Conservation (phyloP, 2,329 filamentous ascomycete species). For the Fusarium coicis region DNA sequence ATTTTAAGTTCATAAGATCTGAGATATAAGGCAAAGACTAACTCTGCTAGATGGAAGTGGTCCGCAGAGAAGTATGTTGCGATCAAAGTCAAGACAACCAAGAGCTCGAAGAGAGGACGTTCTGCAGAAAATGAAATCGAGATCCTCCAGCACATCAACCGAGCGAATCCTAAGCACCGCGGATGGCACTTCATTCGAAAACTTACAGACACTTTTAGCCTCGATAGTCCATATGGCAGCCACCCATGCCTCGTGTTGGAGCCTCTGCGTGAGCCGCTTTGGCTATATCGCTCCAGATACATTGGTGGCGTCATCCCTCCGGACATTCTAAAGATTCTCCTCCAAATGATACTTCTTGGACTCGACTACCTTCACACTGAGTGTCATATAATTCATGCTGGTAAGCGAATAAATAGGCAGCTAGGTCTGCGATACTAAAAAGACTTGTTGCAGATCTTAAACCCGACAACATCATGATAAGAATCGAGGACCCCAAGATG, state of each 20-base stretch:
- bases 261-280: constrained; percentile 40
- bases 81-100: constrained; percentile 31
- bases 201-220: constrained; percentile 23
- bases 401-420: accelerated
- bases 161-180: constrained; percentile 14
- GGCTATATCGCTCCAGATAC: constrained; percentile 37
- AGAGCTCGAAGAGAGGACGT: neutral
- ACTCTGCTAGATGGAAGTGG: neutral
- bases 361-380: constrained; percentile 41
- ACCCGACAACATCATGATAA: constrained; percentile 38
- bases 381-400: constrained; percentile 37
- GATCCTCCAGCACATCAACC: constrained; percentile 26
- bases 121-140: constrained; percentile 23
- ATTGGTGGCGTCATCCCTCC: constrained; percentile 30
- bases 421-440: accelerated
- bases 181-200: constrained; percentile 38
- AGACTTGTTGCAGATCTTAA: constrained; percentile 19
- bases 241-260: constrained; percentile 38
- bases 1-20: accelerated
- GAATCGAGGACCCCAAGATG: constrained; percentile 25
- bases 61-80: constrained; percentile 35
- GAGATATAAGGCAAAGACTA: neutral
- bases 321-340: constrained; percentile 32
- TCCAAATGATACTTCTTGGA: constrained; percentile 36
- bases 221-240: constrained; percentile 1